A percentile compares a stretch with the other conserved stretches of the same genome.
Conservation (phyloP, 192 early-diverging fungal species). For the Diversispora epigaea region DNA sequence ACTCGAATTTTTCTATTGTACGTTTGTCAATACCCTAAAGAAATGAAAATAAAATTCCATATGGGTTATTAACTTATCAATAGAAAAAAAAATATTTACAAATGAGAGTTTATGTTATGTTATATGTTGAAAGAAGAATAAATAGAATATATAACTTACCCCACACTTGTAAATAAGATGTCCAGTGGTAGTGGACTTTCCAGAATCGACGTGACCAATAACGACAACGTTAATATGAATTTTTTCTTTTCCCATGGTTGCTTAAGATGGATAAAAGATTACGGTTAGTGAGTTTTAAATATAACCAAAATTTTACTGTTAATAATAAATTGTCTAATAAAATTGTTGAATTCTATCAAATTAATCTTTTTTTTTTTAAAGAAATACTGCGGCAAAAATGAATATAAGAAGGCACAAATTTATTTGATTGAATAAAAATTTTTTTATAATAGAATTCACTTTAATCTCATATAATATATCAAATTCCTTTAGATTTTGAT, state of each 20-base stretch:
- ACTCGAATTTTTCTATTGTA: slow-evolving; percentile 91
- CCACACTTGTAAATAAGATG: slow-evolving; percentile 99
- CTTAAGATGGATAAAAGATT: background rate
- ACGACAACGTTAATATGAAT: slow-evolving; percentile 91
- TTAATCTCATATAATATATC: background rate
- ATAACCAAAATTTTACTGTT: background rate
- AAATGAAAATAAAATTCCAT: background rate
- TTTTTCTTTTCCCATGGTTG: slow-evolving; percentile 73
- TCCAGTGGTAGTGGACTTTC: slow-evolving; percentile 99
- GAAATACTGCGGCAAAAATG: background rate
- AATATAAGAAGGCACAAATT: background rate
- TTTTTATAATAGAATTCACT: too few species aligned
- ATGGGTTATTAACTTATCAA: background rate
- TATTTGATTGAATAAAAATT: too few species aligned
- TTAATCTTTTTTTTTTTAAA: background rate
- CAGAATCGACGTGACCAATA: slow-evolving; percentile 99
- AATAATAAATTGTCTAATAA: too few species aligned
- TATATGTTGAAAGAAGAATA: background rate
- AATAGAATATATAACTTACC: slow-evolving; percentile 45
- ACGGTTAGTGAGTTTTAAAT: background rate
- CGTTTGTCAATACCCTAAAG: slow-evolving; percentile 81
- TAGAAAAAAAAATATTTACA: background rate
- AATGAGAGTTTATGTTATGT: background rate
- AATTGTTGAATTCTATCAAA: too few species aligned
- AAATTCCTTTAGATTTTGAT: background rate